Evolutionary conservation across 768 basidiomycete genomes (phyloP), one percentile per base, ranked within the genome.

Genomic region (Collybia sordida): DNA sequence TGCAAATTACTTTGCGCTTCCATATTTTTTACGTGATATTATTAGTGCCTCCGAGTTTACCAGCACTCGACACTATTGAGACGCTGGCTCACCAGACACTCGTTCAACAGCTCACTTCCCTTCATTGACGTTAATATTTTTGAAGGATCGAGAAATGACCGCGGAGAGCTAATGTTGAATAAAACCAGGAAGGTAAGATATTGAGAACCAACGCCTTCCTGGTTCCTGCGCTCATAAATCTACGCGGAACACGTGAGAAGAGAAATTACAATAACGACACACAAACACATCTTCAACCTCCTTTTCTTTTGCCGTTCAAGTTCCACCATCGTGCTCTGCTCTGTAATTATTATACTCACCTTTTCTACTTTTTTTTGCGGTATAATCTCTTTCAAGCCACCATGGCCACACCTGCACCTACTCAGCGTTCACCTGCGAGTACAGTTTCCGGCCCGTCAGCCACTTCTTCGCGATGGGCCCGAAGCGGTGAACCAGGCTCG

Each of bases 351-450:
- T 21, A 11, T 41, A 25, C 9, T 18, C 25, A 9, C 27, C 43
- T 28, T 24, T 14, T 17, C 34, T 44, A n/a, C 25, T 19, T 28
- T 3, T 11, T 11, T 31, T 31, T 11, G n/a, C 14, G 25, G 31
- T 28, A 44, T 31, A 12, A 45, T 18, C 18, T 14, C 6, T 9
- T 27, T 35, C 24, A 36, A n/a, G 15, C 31, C 24, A 42, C 21
- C 54, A 82, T 82, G 79, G 67, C 78, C 48, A 61, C 76, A n/a
- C 63, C 75, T 52, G 57, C 73, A 45, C 65, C 60, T 50, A 61
- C 47, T 55, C 65, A 51, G 57, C 50, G 49, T 54, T 27, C 57
- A 52, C 47, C 60, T 56, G 46, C 67, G 44, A 49, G 46, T 50
- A 49, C 64, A 51, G 60, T 65, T 41, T 52, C 70, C 43, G 48